Base-by-base conservation (phyloP, 2,329 filamentous ascomycete genomes). In the Albophoma yamanashiensis region DNA sequence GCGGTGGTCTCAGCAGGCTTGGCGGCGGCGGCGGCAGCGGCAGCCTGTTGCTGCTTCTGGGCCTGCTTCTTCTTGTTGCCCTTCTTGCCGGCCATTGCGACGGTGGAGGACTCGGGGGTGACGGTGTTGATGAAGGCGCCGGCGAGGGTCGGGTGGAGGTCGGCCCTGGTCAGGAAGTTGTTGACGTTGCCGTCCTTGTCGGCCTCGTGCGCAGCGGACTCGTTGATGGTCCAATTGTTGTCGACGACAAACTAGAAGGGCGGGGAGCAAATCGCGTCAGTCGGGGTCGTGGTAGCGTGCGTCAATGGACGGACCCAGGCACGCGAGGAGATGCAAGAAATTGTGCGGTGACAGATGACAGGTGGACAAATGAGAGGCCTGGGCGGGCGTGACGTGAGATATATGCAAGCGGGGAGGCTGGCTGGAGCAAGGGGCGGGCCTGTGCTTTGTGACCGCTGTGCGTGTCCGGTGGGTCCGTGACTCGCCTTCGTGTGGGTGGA, bases 211-310 rank as follows among this genome's bases (percentile, higher is more conserved):
- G 89, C 89, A 50, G 87, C 89, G 61, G 86, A 85, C 68, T 87
- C 85, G 75, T 97, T 92, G 73, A 87, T 89, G 57, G 86, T 86
- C 94, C 94, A 99, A 67, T 83, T 84, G 67, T 89, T 91, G 82
- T 99, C 91, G 66, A 97, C 93, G 68, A 99, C 89, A 74, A 96
- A 99, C 93, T 97, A 73, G 59, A 68, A 63, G n/a, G 50, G 17
- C 59, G 67, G 62, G 60, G 55, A 58, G 59, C 57, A 31, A 22
- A 56, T 50, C 39, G 56, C 27, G 64, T 66, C 60, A 66, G 63
- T 38, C 50, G 50, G 20, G 20, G 20, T n/a, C 59, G 43, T 31
- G 55, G 57, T 57, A 60, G 52, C 31, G 50, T 61, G 61, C 61
- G 58, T 53, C 59, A 59, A 60, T 62, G 61, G 56, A 39, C 34